Base-by-base conservation (phyloP, 306 rosid species). In the Vicia faba region DNA sequence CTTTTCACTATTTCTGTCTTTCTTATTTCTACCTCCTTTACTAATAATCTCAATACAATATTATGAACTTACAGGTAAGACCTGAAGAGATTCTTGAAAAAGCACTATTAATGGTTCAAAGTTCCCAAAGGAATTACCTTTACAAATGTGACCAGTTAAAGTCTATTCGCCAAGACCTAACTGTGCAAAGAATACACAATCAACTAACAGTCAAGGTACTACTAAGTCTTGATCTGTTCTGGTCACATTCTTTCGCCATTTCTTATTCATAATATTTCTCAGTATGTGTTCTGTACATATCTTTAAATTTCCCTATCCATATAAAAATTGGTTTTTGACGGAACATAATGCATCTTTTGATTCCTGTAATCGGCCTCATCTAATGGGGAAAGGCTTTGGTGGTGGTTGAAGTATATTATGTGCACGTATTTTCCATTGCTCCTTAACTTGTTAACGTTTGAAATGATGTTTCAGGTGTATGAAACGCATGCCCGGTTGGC, bases 131-230 rank as follows among this genome's bases (percentile, higher is more conserved):
- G 85, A 95, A 95, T 84, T 95, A 95, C 73, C 95, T 88, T 25
- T 90, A 79, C 66, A 95, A 95, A 78, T 95, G 99, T 35, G 99
- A 95, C 73, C 99, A 95, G 80, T 80, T 95, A 75, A 95, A 95
- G 84, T 95, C 99, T 35, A 90, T 95, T 66, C 99, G 99, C 58
- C 99, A 95, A 81, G 99, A 95, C 89, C 77, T 95, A 65, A 95
- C 99, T 12, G 99, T 95, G 53, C 99, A 95, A 78, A 83, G 90
- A 64, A 95, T 95, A 74, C 85, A 49, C 75, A 90, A 90, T 83
- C 90, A 82, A 35, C 86, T 95, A 60, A 95, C 99, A 28, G 99
- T 85, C 48, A 95, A 88, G 99, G 99, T 90, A 78, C 38, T 38
- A 7, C 50, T 57, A 41, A 64, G 40, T 51, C 35, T 36, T 78